Evolutionary conservation across 2,329 filamentous ascomycete genomes (phyloP), one percentile per base, ranked within the genome.

Genomic region (Lachnellula hyalina): DNA sequence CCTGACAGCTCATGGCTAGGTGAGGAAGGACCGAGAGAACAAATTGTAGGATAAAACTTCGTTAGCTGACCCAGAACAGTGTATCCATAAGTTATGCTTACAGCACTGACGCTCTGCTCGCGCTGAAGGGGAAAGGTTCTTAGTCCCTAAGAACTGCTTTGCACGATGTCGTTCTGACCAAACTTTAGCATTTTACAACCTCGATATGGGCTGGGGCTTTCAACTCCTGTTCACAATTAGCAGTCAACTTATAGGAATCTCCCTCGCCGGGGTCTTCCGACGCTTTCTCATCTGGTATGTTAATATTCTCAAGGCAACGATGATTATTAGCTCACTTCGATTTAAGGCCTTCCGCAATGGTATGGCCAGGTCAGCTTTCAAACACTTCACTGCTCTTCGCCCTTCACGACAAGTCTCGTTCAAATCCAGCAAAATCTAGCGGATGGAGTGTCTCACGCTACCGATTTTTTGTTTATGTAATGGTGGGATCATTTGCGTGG

Each of bases 71-170:
- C 32, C n/a, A 48, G n/a, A 12, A 76, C 73, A 61, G 56, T 34
- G 61, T 63, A 1, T 59, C 56, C 5, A 61, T 61, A 19, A 38
- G 56, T 28, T 63, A 61, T 81, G 74, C 68, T 3, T 90, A 90
- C 62, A 84, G 85, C 1, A 90, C 86, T 1, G 86, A 90, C 61
- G 85, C 89, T 44, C 80, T 91, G 47, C 74, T 89, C 3, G 86
- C 86, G 0, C 85, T 89, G 69, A 72, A 82, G 17, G 61, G 56
- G 19, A 63, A 63, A 42, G 53, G 59, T 56, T 28, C 36, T 52
- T 52, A 23, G 2, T 25, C 32, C 9, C 19, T 44, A 2, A 44
- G 11, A 44, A 14, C 1, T 5, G 5, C 41, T 17, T 19, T 19
- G 19, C 11, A 44, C 11, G 14, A 40, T 40, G 5, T 17, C 36